Evolutionary conservation across 805 yeast genomes (phyloP).

Genomic region (Nakazawaea pomicola): DNA sequence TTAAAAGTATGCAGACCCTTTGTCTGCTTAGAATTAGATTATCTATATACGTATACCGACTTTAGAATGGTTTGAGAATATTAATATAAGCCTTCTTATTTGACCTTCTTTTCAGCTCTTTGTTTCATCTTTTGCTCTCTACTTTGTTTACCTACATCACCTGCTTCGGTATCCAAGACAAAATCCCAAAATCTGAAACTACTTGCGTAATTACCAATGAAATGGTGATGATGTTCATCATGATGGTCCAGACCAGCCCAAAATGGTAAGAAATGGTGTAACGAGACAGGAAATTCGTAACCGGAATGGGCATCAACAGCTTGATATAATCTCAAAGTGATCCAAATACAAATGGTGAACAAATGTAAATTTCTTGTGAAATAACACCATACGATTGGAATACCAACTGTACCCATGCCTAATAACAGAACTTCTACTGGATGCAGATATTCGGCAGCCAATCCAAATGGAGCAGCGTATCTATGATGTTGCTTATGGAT

Average conservation of each 20-base stretch:
- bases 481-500: conserved; percentile 97
- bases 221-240: conserved; percentile 94
- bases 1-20: no score
- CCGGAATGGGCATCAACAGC: conserved; percentile 98
- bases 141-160: conserved; percentile 68
- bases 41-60: background rate
- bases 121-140: conserved; percentile 63
- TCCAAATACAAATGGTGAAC: conserved; percentile 88
- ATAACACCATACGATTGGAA: conserved; percentile 81
- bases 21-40: no score
- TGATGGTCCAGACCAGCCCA: conserved; percentile 99
- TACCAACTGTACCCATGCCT: conserved; percentile 95
- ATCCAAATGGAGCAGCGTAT: conserved; percentile 96
- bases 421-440: conserved; percentile 87
- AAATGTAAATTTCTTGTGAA: conserved; percentile 75
- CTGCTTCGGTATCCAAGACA: conserved; percentile 84
- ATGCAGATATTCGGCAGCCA: conserved; percentile 97
- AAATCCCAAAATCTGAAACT: conserved; percentile 97
- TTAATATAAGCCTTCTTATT: conserved; percentile 15
- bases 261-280: conserved; percentile 86
- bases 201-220: conserved; percentile 92
- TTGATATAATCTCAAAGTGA: conserved; percentile 82
- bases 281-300: conserved; percentile 95
- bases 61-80: no score
- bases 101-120: conserved; percentile 45